Evolutionary conservation across 1,139 yeast species (phyloP).

Genomic region (Lodderomyces orthopsilosis): DNA sequence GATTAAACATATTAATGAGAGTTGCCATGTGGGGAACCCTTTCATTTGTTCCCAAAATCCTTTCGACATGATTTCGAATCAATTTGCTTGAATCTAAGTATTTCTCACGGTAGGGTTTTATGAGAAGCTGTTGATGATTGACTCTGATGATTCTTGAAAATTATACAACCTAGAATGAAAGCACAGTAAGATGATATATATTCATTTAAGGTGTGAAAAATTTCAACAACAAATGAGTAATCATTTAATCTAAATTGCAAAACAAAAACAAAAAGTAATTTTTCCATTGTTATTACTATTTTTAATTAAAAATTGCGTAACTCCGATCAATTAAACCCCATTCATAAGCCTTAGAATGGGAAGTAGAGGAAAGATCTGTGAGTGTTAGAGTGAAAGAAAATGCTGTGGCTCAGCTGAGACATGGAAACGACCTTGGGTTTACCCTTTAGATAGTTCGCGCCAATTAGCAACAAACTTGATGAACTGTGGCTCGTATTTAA

Average conservation of each 20-base stretch:
- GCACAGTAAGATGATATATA: no score
- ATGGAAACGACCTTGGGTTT: no score
- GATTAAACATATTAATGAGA: constrained; percentile 29
- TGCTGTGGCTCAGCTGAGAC: no score
- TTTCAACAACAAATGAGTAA: neutral
- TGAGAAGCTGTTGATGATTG: no score
- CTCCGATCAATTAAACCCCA: neutral
- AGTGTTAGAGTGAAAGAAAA: neutral
- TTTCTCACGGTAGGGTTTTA: no score
- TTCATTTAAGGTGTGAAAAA: neutral
- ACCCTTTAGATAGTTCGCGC: no score
- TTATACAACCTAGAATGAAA: no score
- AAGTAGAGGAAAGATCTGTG: no score
- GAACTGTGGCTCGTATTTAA: neutral
- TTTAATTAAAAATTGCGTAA: neutral
- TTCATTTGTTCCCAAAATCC: constrained; percentile 23
- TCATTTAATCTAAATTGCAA: neutral
- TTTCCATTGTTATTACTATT: neutral
- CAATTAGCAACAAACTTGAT: no score
- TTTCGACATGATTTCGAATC: neutral
- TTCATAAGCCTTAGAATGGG: no score
- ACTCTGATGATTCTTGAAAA: no score
- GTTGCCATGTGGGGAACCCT: constrained; percentile 37
- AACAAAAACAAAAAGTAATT: neutral
- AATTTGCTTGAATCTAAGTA: no score